Evolutionary conservation across 2,329 filamentous ascomycete genomes (phyloP).

Genomic region (Monilinia laxa): DNA sequence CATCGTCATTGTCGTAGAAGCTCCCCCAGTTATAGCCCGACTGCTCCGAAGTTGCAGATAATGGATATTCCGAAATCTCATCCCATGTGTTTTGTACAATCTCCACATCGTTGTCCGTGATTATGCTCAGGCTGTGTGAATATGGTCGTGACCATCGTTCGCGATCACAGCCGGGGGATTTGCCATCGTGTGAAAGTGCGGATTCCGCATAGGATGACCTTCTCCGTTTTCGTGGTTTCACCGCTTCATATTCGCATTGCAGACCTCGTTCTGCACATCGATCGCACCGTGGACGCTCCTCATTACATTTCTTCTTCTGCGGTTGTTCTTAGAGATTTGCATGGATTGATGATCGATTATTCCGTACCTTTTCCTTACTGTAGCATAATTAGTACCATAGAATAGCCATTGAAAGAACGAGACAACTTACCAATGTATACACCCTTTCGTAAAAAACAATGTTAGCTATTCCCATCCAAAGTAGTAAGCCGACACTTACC

Average conservation of each 20-base stretch:
- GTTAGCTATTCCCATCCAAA: constrained; percentile 26
- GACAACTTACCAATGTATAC: constrained; percentile 39
- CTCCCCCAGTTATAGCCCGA: constrained; percentile 31
- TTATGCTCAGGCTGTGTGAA: constrained; percentile 27
- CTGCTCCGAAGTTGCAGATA: constrained; percentile 30
- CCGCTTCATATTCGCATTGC: constrained; percentile 39
- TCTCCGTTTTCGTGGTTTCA: constrained; percentile 37
- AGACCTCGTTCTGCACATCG: constrained; percentile 37
- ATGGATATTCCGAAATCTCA: constrained; percentile 29
- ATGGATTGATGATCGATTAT: neutral
- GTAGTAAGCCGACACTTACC: constrained; percentile 44
- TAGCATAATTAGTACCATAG: constrained; percentile 28
- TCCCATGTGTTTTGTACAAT: constrained; percentile 32
- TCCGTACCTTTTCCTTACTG: constrained; percentile 41
- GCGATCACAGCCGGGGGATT: constrained; percentile 28
- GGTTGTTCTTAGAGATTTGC: constrained; percentile 24
- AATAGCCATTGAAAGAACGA: neutral
- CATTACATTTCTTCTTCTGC: constrained; percentile 42
- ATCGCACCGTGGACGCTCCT: constrained; percentile 38
- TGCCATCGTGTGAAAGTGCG: constrained; percentile 30
- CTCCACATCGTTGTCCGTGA: constrained; percentile 20
- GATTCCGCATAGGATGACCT: constrained; percentile 28
- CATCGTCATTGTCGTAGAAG: constrained; percentile 26
- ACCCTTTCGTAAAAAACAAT: constrained; percentile 31
- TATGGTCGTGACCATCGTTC: constrained; percentile 33